Evolutionary conservation across 345 rosid species (phyloP).

Genomic region (Eucalyptus sp.): DNA sequence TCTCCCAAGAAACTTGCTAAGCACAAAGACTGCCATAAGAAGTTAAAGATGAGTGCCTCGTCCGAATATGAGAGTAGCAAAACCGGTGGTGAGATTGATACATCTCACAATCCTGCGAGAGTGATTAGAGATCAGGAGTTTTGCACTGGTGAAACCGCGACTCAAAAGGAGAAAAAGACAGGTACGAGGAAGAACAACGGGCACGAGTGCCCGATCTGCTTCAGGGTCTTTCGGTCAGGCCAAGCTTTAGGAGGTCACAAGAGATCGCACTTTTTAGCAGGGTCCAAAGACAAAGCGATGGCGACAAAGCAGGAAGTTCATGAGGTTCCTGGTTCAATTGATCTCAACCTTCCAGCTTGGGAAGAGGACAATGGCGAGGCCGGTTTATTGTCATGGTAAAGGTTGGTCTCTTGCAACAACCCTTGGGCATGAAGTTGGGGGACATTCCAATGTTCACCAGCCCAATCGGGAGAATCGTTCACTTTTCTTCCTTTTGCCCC

Average conservation of each 20-base stretch:
- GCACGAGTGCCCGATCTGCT: slow-evolving; percentile 89
- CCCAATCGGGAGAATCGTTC: background rate
- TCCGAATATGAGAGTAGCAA: slow-evolving; percentile 37
- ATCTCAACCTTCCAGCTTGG: slow-evolving; percentile 90
- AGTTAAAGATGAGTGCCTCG: slow-evolving; percentile 15
- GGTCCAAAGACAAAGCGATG: slow-evolving; percentile 24
- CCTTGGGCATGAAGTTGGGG: background rate
- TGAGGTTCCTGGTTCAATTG: slow-evolving; percentile 40
- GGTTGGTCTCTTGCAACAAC: background rate
- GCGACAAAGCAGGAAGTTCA: slow-evolving; percentile 29
- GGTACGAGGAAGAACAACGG: slow-evolving; percentile 39
- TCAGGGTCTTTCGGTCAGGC: slow-evolving; percentile 76
- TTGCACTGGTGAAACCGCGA: background rate
- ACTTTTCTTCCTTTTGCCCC: background rate
- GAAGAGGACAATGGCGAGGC: slow-evolving; percentile 22
- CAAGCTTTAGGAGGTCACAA: slow-evolving; percentile 97
- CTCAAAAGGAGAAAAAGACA: slow-evolving; percentile 7
- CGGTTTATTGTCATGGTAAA: slow-evolving; percentile 23
- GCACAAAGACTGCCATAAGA: slow-evolving; percentile 16
- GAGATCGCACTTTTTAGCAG: slow-evolving; percentile 86
- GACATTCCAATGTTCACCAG: background rate
- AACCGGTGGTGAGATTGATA: slow-evolving; percentile 34
- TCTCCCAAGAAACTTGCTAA: slow-evolving; percentile 9
- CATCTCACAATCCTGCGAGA: slow-evolving; percentile 13
- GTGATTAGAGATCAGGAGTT: background rate